These are phyloP conservation scores for Quercus alba DNA, from an alignment of 306 rosid genomes.

Conservation along the genomic window DNA sequence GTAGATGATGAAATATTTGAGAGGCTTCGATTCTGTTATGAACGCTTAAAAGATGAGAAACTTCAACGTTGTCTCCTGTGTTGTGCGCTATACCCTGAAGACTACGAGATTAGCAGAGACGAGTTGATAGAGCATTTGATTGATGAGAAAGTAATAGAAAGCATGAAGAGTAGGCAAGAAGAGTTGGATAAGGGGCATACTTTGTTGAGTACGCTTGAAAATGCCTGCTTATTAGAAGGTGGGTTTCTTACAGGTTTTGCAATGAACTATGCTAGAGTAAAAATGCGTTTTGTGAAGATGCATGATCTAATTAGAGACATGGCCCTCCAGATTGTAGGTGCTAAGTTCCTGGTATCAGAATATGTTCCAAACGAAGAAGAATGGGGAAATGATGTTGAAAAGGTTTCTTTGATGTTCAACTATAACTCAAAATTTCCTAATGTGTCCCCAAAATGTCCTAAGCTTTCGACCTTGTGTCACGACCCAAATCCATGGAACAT, in stretches of 20 bases:
- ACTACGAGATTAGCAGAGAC: slow-evolving; percentile 13
- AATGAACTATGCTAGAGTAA: fast-evolving
- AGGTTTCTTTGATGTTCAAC: no score
- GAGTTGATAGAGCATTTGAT: slow-evolving; percentile 22
- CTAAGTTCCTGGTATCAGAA: no score
- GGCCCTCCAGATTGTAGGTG: background rate
- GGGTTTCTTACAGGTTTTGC: fast-evolving
- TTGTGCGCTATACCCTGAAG: slow-evolving; percentile 29
- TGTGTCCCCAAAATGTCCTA: no score
- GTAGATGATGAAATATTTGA: slow-evolving; percentile 22
- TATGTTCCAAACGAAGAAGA: no score
- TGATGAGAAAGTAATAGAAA: slow-evolving; percentile 22
- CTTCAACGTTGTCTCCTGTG: slow-evolving; percentile 14
- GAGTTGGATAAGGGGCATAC: slow-evolving; percentile 19
- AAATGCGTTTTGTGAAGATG: slow-evolving; percentile 13
- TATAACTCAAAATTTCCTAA: fast-evolving
- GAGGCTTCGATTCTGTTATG: slow-evolving; percentile 19
- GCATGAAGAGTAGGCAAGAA: slow-evolving; percentile 17
- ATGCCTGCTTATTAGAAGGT: background rate
- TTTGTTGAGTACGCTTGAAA: slow-evolving; percentile 13
- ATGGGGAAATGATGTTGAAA: no score
- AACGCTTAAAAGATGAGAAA: background rate
- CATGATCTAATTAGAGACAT: slow-evolving; percentile 5
- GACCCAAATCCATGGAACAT: no score
- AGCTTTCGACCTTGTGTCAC: no score